Conservation (phyloP, 768 basidiomycete genomes). For the Phlebiopsis flavidoalba region DNA sequence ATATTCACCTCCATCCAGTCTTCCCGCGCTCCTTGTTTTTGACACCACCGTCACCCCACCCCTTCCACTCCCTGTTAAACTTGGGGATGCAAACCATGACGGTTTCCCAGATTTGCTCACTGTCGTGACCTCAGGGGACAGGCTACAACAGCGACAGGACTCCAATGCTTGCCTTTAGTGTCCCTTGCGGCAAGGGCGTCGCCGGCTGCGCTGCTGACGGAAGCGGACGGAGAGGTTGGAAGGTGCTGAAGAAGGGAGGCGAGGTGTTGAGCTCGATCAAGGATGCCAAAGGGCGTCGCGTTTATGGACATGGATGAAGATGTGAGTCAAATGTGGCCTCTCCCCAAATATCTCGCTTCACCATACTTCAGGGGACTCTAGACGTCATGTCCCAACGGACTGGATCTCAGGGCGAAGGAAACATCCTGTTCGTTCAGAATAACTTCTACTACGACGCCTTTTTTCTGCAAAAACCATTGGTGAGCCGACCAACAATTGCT, state of each 20-base stretch:
- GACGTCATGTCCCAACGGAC: constrained; percentile 91
- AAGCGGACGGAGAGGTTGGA: constrained; percentile 60
- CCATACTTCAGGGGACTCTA: constrained; percentile 61
- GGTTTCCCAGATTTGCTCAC: constrained; percentile 88
- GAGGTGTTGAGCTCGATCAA: constrained; percentile 58
- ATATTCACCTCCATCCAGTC: constrained; percentile 13
- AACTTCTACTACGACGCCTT: constrained; percentile 99
- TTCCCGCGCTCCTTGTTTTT: constrained; percentile 58
- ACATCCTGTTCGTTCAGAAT: constrained; percentile 83
- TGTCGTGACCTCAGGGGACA: constrained; percentile 44
- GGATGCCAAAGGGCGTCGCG: constrained; percentile 70
- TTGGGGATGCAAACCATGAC: constrained; percentile 90
- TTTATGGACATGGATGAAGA: constrained; percentile 96
- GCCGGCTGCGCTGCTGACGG: constrained; percentile 53
- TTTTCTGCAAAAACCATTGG: constrained; percentile 95
- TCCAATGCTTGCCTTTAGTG: constrained; percentile 60
- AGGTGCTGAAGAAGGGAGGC: constrained; percentile 47
- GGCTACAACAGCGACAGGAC: constrained; percentile 33
- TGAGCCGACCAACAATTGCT: constrained; percentile 28
- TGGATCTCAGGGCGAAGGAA: constrained; percentile 58
- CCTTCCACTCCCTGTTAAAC: constrained; percentile 70
- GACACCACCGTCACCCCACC: constrained; percentile 63
- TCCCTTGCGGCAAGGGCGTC: constrained; percentile 49
- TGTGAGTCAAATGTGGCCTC: constrained; percentile 52
- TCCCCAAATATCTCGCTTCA: background rate